A percentile compares a stretch with the other conserved stretches of the same genome.
phyloP scores from a whole-genome alignment of 352 stramenopile species.

The Phytophthora lateralis region DNA sequence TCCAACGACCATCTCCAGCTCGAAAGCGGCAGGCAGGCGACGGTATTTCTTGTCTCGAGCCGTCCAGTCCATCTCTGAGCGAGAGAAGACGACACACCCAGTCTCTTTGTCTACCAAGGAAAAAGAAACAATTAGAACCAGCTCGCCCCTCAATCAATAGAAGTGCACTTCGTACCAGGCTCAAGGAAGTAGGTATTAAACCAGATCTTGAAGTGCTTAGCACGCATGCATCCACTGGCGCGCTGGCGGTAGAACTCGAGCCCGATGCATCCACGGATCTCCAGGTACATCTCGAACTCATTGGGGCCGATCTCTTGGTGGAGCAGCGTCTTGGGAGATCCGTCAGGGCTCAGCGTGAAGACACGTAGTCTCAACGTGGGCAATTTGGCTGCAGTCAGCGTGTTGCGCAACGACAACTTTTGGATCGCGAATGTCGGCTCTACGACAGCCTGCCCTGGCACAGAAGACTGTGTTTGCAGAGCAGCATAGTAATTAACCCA shows the following conservation, averaged over 20 bases:
- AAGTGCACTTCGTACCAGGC: slow-evolving; percentile 23
- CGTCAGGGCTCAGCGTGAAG: slow-evolving; percentile 36
- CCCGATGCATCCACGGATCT: slow-evolving; percentile 57
- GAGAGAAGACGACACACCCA: slow-evolving; percentile 43
- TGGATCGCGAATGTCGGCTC: slow-evolving; percentile 41
- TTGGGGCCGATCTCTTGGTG: slow-evolving; percentile 59
- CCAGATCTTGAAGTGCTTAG: slow-evolving; percentile 80
- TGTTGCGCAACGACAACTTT: slow-evolving; percentile 50
- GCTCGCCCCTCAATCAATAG: not conserved
- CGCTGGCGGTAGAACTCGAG: slow-evolving; percentile 60
- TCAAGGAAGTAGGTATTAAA: slow-evolving; percentile 70
- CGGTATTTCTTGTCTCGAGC: slow-evolving; percentile 65
- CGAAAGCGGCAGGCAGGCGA: slow-evolving; percentile 63
- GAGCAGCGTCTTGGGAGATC: slow-evolving; percentile 41
- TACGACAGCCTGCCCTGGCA: slow-evolving; percentile 13
- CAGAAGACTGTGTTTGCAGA: slow-evolving; percentile 18
- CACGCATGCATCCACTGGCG: slow-evolving; percentile 43
- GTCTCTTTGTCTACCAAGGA: slow-evolving; percentile 37
- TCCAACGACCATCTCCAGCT: slow-evolving; percentile 56
- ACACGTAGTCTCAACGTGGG: slow-evolving; percentile 58
- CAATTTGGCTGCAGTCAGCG: slow-evolving; percentile 37
- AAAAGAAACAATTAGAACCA: slow-evolving; percentile 9
- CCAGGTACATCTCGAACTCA: slow-evolving; percentile 49
- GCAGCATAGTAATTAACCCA: slow-evolving; percentile 75
- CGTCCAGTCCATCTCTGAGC: slow-evolving; percentile 72